Evolutionary conservation across 2,329 filamentous ascomycete genomes (phyloP).

Genomic region (Trichoderma pleuroti): DNA sequence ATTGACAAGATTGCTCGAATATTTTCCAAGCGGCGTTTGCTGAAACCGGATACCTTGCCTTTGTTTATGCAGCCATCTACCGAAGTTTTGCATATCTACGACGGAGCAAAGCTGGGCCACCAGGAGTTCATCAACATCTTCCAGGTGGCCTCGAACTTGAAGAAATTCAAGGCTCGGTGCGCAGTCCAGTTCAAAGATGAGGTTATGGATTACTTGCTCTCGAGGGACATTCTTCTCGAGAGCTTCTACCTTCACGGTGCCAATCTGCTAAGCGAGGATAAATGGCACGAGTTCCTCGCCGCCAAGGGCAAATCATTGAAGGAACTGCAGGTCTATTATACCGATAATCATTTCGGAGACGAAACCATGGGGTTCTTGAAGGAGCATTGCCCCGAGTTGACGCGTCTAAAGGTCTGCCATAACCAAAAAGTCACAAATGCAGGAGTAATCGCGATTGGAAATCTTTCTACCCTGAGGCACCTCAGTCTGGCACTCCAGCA

Average conservation of each 20-base stretch:
- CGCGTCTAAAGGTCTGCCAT: constrained; percentile 73
- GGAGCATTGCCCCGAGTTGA: constrained; percentile 62
- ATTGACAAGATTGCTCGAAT: constrained; percentile 58
- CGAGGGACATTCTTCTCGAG: constrained; percentile 65
- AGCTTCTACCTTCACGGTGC: constrained; percentile 76
- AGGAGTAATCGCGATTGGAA: constrained; percentile 62
- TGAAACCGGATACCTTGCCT: constrained; percentile 51
- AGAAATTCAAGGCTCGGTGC: constrained; percentile 71
- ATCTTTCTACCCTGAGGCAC: constrained; percentile 64
- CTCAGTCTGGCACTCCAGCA: constrained; percentile 67
- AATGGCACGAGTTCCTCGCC: constrained; percentile 69
- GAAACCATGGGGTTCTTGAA: constrained; percentile 61
- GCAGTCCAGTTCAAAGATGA: constrained; percentile 89
- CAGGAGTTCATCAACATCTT: constrained; percentile 81
- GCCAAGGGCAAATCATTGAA: constrained; percentile 63
- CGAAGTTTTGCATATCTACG: constrained; percentile 54
- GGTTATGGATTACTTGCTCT: constrained; percentile 76
- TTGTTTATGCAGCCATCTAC: constrained; percentile 54
- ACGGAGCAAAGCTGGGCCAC: constrained; percentile 61
- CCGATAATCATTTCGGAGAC: constrained; percentile 78
- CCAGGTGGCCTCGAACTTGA: constrained; percentile 65
- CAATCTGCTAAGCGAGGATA: constrained; percentile 74
- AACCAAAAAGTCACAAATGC: constrained; percentile 70
- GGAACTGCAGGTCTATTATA: constrained; percentile 73
- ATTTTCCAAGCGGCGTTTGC: constrained; percentile 57